phyloP scores from a whole-genome alignment of 2,329 filamentous ascomycete species.

The Sporothrix schenckii region DNA sequence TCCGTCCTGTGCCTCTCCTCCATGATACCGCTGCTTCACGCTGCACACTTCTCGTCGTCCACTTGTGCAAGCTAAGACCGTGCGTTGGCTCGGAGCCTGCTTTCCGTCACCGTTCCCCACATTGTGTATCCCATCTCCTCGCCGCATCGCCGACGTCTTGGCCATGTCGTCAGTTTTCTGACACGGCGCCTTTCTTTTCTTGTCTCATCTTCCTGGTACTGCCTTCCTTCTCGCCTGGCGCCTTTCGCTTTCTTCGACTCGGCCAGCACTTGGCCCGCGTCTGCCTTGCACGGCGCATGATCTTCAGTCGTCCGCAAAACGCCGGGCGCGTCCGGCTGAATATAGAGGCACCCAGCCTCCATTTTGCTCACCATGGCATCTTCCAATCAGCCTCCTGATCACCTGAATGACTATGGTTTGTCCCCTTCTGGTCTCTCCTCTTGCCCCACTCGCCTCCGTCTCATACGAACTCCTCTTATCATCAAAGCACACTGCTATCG shows the following conservation, averaged over 20 bases:
- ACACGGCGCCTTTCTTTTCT: neutral
- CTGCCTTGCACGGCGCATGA: slow-evolving; percentile 21
- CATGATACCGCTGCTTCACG: slow-evolving; percentile 16
- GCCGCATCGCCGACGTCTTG: neutral
- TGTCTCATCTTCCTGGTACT: neutral
- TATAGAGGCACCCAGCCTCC: slow-evolving; percentile 21
- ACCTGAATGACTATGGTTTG: slow-evolving; percentile 41
- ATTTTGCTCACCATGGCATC: slow-evolving; percentile 42
- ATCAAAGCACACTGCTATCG: neutral
- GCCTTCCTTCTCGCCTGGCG: neutral
- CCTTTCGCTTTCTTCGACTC: slow-evolving; percentile 16
- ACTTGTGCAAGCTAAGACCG: slow-evolving; percentile 11
- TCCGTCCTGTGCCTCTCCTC: neutral
- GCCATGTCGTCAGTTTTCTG: slow-evolving; percentile 25
- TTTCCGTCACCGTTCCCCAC: neutral
- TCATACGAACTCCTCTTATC: neutral
- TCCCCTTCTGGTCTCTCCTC: slow-evolving; percentile 27
- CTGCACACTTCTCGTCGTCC: slow-evolving; percentile 11
- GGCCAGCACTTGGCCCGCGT: slow-evolving; percentile 13
- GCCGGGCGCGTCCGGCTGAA: slow-evolving; percentile 32
- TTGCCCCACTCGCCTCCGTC: neutral
- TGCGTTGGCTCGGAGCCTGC: slow-evolving; percentile 8
- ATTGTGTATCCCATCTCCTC: neutral
- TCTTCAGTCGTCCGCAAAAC: slow-evolving; percentile 15
- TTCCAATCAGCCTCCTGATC: slow-evolving; percentile 37